phyloP scores from a whole-genome alignment of 768 basidiomycete genomes.

The Lactarius pseudohatsudake region DNA sequence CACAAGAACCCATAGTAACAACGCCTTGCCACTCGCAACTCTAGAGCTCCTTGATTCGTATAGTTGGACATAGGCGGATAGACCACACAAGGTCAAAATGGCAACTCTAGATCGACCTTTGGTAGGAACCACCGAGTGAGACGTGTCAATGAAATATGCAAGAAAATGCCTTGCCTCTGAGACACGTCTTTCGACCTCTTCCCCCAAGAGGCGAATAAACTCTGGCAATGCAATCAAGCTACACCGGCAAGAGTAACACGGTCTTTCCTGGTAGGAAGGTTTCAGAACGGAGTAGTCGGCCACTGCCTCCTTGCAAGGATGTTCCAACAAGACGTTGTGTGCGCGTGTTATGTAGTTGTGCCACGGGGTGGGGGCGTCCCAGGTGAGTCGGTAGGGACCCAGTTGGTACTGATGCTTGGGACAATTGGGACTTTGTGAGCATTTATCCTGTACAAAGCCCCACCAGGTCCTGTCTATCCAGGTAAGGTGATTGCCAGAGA shows the following conservation, averaged over 20 bases:
- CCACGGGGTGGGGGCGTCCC: not conserved
- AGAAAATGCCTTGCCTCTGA: not conserved
- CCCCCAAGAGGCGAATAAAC: slow-evolving; percentile 4
- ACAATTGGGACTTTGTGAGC: not conserved
- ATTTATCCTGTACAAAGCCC: not conserved
- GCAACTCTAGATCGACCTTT: slow-evolving; percentile 5
- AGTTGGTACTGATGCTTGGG: not conserved
- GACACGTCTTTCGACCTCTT: slow-evolving; percentile 11
- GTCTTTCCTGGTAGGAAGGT: not conserved
- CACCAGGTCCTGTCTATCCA: not conserved
- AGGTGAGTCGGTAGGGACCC: not conserved
- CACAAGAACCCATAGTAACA: not conserved
- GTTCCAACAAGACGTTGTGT: not conserved
- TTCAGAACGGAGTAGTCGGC: not conserved
- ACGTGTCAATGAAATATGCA: not conserved
- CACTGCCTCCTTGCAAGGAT: not conserved
- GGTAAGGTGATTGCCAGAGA: not conserved
- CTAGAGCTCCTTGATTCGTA: not conserved
- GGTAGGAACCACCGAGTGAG: not conserved
- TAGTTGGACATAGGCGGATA: not conserved
- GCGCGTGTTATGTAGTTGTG: not conserved
- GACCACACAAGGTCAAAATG: slow-evolving; percentile 1
- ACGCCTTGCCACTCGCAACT: not conserved
- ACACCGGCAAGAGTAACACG: not conserved
- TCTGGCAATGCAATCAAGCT: not conserved